A percentile compares a stretch with the other conserved stretches of the same genome.
phyloP scores from a whole-genome alignment of 1,139 yeast genomes.

The Diutina ranongensis region DNA sequence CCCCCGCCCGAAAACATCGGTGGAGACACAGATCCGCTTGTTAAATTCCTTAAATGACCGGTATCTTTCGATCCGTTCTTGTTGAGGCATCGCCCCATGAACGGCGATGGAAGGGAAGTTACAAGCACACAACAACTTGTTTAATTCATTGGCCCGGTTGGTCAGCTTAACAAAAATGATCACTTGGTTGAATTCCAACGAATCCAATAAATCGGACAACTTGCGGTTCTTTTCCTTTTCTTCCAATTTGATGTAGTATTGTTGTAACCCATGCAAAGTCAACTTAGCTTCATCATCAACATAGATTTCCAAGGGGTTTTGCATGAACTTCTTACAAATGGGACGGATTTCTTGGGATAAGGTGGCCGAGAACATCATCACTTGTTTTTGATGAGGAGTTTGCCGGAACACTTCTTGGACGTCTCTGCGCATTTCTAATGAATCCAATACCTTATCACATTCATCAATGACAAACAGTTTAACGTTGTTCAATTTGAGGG shows the following conservation, averaged over 20 bases:
- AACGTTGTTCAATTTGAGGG: constrained; percentile 76
- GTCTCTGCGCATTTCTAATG: constrained; percentile 92
- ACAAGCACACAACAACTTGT: constrained; percentile 80
- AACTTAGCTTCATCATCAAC: constrained; percentile 97
- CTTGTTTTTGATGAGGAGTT: constrained; percentile 98
- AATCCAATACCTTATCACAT: constrained; percentile 95
- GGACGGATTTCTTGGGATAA: constrained; percentile 92
- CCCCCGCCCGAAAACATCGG: constrained; percentile 99
- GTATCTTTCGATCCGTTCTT: constrained; percentile 95
- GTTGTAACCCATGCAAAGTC: constrained; percentile 96
- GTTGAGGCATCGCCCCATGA: constrained; percentile 93
- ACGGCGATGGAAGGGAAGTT: constrained; percentile 97
- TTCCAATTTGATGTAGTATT: constrained; percentile 79
- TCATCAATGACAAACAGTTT: constrained; percentile 95
- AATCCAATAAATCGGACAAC: constrained; percentile 84
- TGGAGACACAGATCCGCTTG: constrained; percentile 96
- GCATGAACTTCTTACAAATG: constrained; percentile 95
- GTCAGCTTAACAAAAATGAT: constrained; percentile 93
- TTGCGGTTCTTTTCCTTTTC: constrained; percentile 93
- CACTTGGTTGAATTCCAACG: constrained; percentile 95
- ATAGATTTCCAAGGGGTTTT: constrained; percentile 92
- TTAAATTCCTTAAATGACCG: constrained; percentile 95
- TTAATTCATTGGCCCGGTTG: constrained; percentile 84
- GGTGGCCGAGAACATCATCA: constrained; percentile 98
- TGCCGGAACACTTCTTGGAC: constrained; percentile 97